Evolutionary conservation across 331 rosid species (phyloP), one percentile per base, ranked within the genome.

Genomic region (Pyracantha coccinea): DNA sequence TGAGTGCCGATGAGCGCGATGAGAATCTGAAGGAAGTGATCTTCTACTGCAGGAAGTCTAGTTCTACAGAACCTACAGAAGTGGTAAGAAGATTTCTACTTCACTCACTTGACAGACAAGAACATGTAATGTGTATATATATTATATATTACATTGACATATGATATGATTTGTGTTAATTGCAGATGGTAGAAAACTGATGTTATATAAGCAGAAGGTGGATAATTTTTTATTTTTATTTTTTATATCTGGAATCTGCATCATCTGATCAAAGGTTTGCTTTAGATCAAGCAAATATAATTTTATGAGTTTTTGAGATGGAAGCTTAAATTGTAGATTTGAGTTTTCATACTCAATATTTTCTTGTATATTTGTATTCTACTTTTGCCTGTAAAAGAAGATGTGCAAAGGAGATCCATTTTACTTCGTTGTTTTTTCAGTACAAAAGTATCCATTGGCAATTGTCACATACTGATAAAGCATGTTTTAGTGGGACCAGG

Each of bases 11-110:
- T 8, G 77, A 71, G 41, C 82, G 59, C 0, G 68, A 52, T 1
- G 78, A 78, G 62, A 54, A 60, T 57, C 25, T 78, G 5, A 73
- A 66, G 23, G 82, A 54, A 3, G 68, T 52, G 24, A 69, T 79
- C 29, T 21, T 54, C 53, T 73, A 79, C 61, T 79, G 82, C 82
- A 79, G 66, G 52, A 15, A 50, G 33, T 54, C 66, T 24, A 25
- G 19, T 60, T 25, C 66, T 60, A 60, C 33, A 25, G 33, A 24
- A 1, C 20, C 75, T 21, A 24, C 53, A 21, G n/a, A 55, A 32
- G 4, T 45, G 38, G 50, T 32, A 55, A 64, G 69, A 70, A 52
- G 4, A 50, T 50, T 50, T 31, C 3, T 28, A 15, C 7, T n/a
- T 67, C 6, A 10, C 32, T 69, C 31, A 17, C 12, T 61, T 50